These are phyloP conservation scores for Phytophthora fragariae DNA, from an alignment of 352 stramenopile species.

Conservation along the genomic window DNA sequence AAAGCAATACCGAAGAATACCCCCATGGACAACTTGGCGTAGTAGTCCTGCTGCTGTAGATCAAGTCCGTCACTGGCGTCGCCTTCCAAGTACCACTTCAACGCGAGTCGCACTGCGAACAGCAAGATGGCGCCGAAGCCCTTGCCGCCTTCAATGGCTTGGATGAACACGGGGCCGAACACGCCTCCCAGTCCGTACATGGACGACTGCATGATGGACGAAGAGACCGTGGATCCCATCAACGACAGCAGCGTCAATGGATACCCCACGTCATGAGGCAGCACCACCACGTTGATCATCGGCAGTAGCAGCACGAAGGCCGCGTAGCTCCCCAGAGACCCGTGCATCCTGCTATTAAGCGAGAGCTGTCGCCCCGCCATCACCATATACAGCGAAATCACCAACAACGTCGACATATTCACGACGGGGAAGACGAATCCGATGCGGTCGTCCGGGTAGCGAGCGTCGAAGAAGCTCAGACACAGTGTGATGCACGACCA, in stretches of 20 bases:
- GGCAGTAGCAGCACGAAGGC: conserved; percentile 66
- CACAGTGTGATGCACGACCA: conserved; percentile 83
- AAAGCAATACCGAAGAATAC: conserved; percentile 77
- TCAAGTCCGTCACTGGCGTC: not conserved
- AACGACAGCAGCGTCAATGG: conserved; percentile 65
- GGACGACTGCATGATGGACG: conserved; percentile 75
- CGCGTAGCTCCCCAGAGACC: conserved; percentile 60
- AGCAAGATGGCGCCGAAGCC: conserved; percentile 79
- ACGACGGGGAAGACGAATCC: conserved; percentile 85
- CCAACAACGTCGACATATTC: conserved; percentile 86
- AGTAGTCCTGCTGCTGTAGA: conserved; percentile 21
- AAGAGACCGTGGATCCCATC: conserved; percentile 69
- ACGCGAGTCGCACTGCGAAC: conserved; percentile 62
- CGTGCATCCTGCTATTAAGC: conserved; percentile 64
- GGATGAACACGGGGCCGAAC: conserved; percentile 79
- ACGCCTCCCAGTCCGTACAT: conserved; percentile 82
- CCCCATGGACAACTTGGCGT: conserved; percentile 55
- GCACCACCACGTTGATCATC: conserved; percentile 62
- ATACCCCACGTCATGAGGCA: conserved; percentile 60
- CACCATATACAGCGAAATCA: conserved; percentile 86
- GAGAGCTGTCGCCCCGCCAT: conserved; percentile 70
- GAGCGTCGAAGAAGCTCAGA: conserved; percentile 71
- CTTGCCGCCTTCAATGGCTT: conserved; percentile 83
- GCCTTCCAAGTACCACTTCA: conserved; percentile 66
- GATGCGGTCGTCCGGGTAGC: conserved; percentile 73